These are phyloP conservation scores for Mucor mucedo DNA, from an alignment of 371 early-diverging fungal species.

Conservation along the genomic window DNA sequence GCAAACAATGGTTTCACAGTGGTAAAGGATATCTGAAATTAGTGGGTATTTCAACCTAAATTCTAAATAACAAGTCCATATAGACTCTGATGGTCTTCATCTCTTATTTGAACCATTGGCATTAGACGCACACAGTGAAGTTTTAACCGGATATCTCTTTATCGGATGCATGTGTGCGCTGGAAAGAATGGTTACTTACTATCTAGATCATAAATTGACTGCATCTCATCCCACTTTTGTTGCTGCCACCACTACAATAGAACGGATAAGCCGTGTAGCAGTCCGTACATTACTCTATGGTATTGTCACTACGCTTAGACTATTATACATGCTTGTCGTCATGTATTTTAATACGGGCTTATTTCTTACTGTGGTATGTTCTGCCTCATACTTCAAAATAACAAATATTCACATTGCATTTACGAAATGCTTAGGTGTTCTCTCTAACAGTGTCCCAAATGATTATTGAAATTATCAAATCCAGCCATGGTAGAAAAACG, in stretches of 20 bases:
- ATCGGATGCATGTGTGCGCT: constrained; percentile 35
- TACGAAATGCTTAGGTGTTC: constrained; percentile 2
- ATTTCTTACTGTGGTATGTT: constrained; percentile 36
- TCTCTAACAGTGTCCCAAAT: constrained; percentile 16
- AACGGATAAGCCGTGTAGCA: constrained; percentile 6
- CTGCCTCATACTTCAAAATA: not conserved
- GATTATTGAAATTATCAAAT: constrained; percentile 9
- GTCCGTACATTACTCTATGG: constrained; percentile 32
- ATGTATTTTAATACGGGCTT: constrained; percentile 49
- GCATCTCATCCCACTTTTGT: not conserved
- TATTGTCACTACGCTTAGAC: constrained; percentile 31
- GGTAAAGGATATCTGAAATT: constrained; percentile 19
- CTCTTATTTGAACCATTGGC: constrained; percentile 38
- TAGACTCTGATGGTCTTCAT: constrained; percentile 36
- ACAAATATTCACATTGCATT: not conserved
- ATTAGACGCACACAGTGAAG: constrained; percentile 18
- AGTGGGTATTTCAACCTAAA: not conserved
- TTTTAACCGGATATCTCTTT: constrained; percentile 32
- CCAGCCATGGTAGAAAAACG: not conserved
- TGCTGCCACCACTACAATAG: not conserved
- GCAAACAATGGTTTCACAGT: constrained; percentile 36
- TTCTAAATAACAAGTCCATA: not conserved
- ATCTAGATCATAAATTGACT: constrained; percentile 20
- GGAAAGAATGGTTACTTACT: constrained; percentile 34
- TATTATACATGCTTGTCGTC: constrained; percentile 45